Evolutionary conservation across 768 basidiomycete genomes (phyloP), one percentile per base, ranked within the genome.

Genomic region (Tylopilus subfusipes): DNA sequence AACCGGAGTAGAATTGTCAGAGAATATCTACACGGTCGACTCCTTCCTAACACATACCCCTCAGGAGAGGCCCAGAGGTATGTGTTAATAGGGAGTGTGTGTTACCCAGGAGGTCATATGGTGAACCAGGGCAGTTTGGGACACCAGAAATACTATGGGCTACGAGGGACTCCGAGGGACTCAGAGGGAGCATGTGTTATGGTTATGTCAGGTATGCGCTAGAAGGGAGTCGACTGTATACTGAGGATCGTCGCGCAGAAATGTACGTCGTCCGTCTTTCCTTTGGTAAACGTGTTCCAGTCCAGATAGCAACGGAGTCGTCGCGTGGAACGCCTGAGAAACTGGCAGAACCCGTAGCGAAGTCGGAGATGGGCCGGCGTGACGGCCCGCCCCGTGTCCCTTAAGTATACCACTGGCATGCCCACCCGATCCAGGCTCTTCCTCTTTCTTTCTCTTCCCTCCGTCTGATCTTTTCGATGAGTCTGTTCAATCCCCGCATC

Each of bases 401-500:
- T 46, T 50, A 47, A 39, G 48, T 45, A 51, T 43, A 43, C 42
- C 1, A 14, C 1, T n/a, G n/a, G n/a, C 22, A 30, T 46, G 30
- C 29, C 30, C 19, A 29, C 24, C 40, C 24, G 16, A 31, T 25
- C 13, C 1, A n/a, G n/a, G n/a, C 5, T 40, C 38, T 39, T 33
- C 31, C 44, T 49, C 36, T 21, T 33, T n/a, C 22, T 0, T n/a
- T 21, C 43, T 31, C 30, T 12, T 34, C 2, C 50, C 21, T 24
- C n/a, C 36, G 16, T 38, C 11, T n/a, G 29, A 10, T 31, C 29
- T 19, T 6, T 21, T 11, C 44, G n/a, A 84, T 83, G 82, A 78
- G 78, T 65, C 74, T 84, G 55, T 88, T 89, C 73, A 88, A 88
- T 66, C 85, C 86, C 4, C 86, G 83, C 64, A 88, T 88, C 56